Conservation (phyloP, 208 protist genomes). For the Trichomonas vaginalis region DNA sequence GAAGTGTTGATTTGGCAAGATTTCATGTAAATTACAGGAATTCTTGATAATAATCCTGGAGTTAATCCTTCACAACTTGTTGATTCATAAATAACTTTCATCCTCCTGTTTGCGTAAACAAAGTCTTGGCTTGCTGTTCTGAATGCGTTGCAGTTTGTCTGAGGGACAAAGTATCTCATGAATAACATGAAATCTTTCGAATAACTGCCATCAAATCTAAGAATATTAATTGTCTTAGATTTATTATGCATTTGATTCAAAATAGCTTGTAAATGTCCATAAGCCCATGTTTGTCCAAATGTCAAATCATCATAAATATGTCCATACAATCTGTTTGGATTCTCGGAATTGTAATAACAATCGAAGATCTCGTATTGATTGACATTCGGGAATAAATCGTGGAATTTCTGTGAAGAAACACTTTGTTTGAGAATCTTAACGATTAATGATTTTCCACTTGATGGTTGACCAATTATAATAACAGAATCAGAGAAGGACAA, state of each 20-base stretch:
- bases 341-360: background rate
- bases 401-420: background rate
- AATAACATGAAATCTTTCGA: background rate
- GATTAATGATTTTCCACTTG: background rate
- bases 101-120: background rate
- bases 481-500: background rate
- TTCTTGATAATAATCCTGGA: background rate
- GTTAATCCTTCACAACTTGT: background rate
- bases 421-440: background rate
- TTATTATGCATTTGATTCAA: background rate
- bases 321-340: background rate
- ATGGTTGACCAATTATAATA: background rate
- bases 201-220: background rate
- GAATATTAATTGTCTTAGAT: background rate
- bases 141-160: too few species aligned
- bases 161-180: background rate
- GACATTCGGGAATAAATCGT: background rate
- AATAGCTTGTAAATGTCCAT: background rate
- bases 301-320: background rate
- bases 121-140: background rate
- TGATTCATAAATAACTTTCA: background rate
- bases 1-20: background rate
- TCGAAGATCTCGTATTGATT: background rate
- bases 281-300: background rate
- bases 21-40: background rate